Percentiles rank a stretch among this genome's conserved stretches.
These are phyloP conservation scores for Discostella stelligera DNA, from an alignment of 352 stramenopile genomes.

Conservation along the genomic window DNA sequence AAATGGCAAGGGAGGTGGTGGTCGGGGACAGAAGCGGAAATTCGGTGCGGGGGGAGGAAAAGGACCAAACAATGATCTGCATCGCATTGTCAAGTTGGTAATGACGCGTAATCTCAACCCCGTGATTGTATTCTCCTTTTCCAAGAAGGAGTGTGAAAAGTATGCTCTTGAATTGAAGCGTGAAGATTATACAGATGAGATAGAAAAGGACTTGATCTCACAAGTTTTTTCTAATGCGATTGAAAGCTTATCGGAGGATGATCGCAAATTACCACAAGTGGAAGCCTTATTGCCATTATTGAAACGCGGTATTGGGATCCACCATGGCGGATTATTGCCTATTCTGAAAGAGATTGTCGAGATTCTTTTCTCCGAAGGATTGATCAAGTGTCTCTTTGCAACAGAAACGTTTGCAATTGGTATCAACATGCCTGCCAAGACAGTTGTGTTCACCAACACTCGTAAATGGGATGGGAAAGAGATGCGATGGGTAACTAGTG, in stretches of 20 bases:
- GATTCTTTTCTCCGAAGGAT: conserved; percentile 91
- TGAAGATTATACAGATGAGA: conserved; percentile 96
- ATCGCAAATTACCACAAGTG: conserved; percentile 97
- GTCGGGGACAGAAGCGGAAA: conserved; percentile 89
- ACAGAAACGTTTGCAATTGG: conserved; percentile 96
- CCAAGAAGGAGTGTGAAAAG: conserved; percentile 96
- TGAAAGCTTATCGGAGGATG: conserved; percentile 93
- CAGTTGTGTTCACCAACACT: conserved; percentile 97
- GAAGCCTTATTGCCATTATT: conserved; percentile 95
- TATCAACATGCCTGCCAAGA: conserved; percentile 99
- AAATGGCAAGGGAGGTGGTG: conserved; percentile 56
- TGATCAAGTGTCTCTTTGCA: conserved; percentile 98
- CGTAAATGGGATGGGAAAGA: conserved; percentile 90
- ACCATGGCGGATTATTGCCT: conserved; percentile 97
- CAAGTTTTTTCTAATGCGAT: conserved; percentile 97
- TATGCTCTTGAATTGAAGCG: conserved; percentile 91
- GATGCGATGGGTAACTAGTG: conserved; percentile 94
- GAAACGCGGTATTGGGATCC: conserved; percentile 98
- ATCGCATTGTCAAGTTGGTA: conserved; percentile 97
- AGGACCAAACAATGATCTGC: conserved; percentile 88
- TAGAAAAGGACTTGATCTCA: conserved; percentile 96
- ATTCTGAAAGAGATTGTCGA: conserved; percentile 99
- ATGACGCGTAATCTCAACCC: conserved; percentile 96
- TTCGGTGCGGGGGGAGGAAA: conserved; percentile 62
- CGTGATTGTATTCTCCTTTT: conserved; percentile 99